Base-by-base conservation (phyloP, 2,329 filamentous ascomycete genomes). In the Decorospora gaudefroyi region DNA sequence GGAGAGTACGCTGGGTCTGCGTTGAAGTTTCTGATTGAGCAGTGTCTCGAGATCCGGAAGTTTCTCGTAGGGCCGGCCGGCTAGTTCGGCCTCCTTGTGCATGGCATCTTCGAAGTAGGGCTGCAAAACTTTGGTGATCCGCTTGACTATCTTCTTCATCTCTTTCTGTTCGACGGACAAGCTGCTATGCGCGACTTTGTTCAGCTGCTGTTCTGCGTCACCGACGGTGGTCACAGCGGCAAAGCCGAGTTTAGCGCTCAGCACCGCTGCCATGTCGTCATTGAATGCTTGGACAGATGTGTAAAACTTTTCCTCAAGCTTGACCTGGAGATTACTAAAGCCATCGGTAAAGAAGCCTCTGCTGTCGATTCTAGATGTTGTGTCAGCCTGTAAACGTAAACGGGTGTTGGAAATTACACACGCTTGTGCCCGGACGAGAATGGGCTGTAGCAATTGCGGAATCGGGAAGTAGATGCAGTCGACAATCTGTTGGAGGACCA, bases 401-500 rank as follows among this genome's bases (percentile, higher is more conserved):
- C n/a, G n/a, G n/a, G n/a, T n/a, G n/a, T n/a, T n/a, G n/a, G n/a
- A n/a, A n/a, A n/a, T n/a, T n/a, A n/a, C 90, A 82, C 80, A 96
- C 90, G 77, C 77, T 62, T 88, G 79, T 7, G 90, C 90, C 71
- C 87, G 90, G 27, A 90, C 86, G 35, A 96, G 76, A 18, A 93
- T 85, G 3, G 88, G 86, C 62, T 79, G 80, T 15, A 99, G 78
- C 36, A 95, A 74, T 58, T 84, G 84, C 42, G 85, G 81, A 10
- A 96, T 82, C 0, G 93, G 93, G 57, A 97, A 96, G 72, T 97
- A 99, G 58, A 95, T 86, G 23, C 83, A 86, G 67, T 97, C 87
- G 19, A 97, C 82, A 62, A 96, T 85, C 48, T 85, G 83, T 56
- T 83, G 83, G 59, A 97, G 81, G 35, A 90, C 76, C 64, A 88